Percentiles rank a stretch among this genome's conserved stretches.
phyloP scores from a whole-genome alignment of 2,329 filamentous ascomycete genomes.

The Microsporum canis region DNA sequence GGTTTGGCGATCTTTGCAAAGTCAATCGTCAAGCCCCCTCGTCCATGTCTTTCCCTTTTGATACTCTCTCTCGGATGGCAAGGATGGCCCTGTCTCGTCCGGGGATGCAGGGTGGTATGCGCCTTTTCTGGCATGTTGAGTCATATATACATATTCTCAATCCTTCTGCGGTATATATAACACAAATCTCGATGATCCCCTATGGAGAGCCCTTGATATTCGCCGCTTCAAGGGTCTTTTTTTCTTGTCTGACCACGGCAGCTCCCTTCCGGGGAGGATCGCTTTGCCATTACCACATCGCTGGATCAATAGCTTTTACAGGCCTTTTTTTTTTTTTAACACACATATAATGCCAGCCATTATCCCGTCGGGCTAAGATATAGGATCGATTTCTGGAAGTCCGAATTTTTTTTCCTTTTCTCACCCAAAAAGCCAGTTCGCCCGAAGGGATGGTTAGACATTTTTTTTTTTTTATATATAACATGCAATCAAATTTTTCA shows the following conservation, averaged over 20 bases:
- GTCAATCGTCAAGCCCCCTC: neutral
- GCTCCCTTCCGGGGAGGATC: neutral
- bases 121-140: neutral
- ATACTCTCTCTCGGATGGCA: neutral
- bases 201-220: neutral
- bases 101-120: neutral
- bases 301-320: neutral
- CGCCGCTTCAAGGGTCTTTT: no score
- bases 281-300: neutral
- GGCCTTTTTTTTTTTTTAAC: neutral
- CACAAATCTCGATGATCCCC: neutral
- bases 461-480: no score
- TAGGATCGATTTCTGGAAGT: neutral
- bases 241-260: no score
- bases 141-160: neutral
- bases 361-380: neutral
- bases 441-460: no score
- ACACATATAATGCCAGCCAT: neutral
- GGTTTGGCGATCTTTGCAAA: neutral
- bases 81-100: neutral
- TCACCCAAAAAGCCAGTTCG: no score
- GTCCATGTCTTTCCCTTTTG: neutral
- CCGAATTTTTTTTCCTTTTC: no score
- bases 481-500: no score
- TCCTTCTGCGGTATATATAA: neutral